Evolutionary conservation across 2,329 filamentous ascomycete species (phyloP).

Genomic region (Elsinoe batatas): DNA sequence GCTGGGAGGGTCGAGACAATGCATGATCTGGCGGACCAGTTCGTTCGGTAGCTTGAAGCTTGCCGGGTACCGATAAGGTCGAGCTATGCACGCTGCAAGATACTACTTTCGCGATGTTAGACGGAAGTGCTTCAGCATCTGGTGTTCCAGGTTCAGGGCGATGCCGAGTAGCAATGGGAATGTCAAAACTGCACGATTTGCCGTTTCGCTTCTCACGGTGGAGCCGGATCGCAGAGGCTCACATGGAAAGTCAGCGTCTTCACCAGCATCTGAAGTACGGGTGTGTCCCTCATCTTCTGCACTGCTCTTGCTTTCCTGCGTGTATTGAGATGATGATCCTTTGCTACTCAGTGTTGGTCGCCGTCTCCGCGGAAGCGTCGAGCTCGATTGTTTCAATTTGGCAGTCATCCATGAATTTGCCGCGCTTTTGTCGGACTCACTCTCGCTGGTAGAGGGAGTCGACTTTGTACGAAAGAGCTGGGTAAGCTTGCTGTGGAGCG

Average conservation of each 20-base stretch:
- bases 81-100: conserved; percentile 20
- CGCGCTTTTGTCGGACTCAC: not conserved
- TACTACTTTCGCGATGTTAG: conserved; percentile 30
- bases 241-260: not conserved
- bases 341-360: too few species aligned
- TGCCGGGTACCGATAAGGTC: conserved; percentile 22
- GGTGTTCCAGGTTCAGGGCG: not conserved
- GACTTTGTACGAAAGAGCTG: not conserved
- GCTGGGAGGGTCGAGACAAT: not conserved
- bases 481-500: not conserved
- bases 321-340: too few species aligned
- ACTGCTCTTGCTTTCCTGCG: not conserved
- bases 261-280: not conserved
- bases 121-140: conserved; percentile 19
- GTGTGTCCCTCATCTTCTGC: not conserved
- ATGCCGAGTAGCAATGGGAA: not conserved
- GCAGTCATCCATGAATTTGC: not conserved
- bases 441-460: not conserved
- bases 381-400: not conserved
- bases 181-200: not conserved
- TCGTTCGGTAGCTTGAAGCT: conserved; percentile 37
- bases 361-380: too few species aligned
- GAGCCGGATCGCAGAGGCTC: not conserved
- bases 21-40: conserved; percentile 37
- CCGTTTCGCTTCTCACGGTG: too few species aligned